A percentile compares a stretch with the other conserved stretches of the same genome.
These are phyloP conservation scores for Geranomyces variabilis DNA, from an alignment of 192 early-diverging fungal species.

Conservation along the genomic window DNA sequence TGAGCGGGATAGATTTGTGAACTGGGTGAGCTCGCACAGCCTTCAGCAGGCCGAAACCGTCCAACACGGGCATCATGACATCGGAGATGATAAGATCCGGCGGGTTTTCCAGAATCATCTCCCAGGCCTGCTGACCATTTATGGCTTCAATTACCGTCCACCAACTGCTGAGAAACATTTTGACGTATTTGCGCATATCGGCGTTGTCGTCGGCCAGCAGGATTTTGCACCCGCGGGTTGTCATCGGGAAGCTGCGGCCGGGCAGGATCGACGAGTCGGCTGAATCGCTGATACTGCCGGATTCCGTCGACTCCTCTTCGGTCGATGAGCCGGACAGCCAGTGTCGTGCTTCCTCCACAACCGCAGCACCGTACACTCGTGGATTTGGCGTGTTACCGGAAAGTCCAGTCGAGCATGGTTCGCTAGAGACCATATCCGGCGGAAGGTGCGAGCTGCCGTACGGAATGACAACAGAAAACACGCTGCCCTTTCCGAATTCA, in stretches of 20 bases:
- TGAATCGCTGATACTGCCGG: constrained; percentile 8
- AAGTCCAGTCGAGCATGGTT: constrained; percentile 37
- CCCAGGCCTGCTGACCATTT: constrained; percentile 36
- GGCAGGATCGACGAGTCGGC: constrained; percentile 5
- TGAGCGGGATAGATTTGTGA: constrained; percentile 57
- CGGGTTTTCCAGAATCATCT: constrained; percentile 8
- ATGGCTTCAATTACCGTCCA: constrained; percentile 37
- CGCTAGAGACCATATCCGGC: constrained; percentile 33
- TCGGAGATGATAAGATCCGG: constrained; percentile 42
- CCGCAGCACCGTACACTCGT: constrained; percentile 18
- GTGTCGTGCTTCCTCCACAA: constrained; percentile 33
- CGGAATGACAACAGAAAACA: constrained; percentile 55
- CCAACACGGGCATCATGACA: constrained; percentile 68
- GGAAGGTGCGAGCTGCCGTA: constrained; percentile 54
- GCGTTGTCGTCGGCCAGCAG: constrained; percentile 50
- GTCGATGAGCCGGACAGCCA: constrained; percentile 11
- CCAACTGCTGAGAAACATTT: constrained; percentile 7
- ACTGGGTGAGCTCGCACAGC: constrained; percentile 39
- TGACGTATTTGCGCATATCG: constrained; percentile 45
- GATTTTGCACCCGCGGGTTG: constrained; percentile 27
- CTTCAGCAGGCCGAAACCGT: constrained; percentile 56
- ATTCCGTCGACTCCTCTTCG: constrained; percentile 14
- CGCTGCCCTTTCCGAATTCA: constrained; percentile 48
- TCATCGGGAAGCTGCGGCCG: constrained; percentile 6
- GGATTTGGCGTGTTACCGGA: not conserved